A percentile compares a stretch with the other conserved stretches of the same genome.
Conservation (phyloP, 2,329 filamentous ascomycete genomes). For the Fusarium abutilonis region DNA sequence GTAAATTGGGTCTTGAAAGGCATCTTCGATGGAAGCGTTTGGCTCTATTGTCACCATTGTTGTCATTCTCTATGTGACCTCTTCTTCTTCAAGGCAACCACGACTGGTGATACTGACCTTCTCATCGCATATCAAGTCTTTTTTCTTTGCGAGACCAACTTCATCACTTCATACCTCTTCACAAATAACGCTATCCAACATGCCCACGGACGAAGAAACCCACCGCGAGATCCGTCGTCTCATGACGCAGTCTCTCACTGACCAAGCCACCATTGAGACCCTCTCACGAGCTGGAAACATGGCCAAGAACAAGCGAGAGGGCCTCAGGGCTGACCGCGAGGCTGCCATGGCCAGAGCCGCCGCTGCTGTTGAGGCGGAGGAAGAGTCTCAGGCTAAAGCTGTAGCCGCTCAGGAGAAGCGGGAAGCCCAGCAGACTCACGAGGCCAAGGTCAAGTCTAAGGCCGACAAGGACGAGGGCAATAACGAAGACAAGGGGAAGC, state of each 20-base stretch:
- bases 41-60: slow-evolving; percentile 3
- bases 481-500: neutral
- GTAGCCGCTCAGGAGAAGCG: too few species aligned
- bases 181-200: neutral
- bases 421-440: neutral
- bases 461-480: neutral
- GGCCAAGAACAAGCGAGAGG: slow-evolving; percentile 33
- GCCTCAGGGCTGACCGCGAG: neutral
- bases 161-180: neutral
- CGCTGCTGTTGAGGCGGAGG: slow-evolving; percentile 2
- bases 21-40: slow-evolving; percentile 3
- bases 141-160: neutral
- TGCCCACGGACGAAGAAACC: slow-evolving; percentile 15
- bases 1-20: neutral
- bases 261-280: slow-evolving; percentile 39
- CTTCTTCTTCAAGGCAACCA: neutral
- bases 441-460: neutral
- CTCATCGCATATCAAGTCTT: neutral
- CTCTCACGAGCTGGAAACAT: slow-evolving; percentile 29
- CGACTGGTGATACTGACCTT: neutral
- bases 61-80: slow-evolving; percentile 6
- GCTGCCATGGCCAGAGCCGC: neutral
- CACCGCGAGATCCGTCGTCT: slow-evolving; percentile 25
- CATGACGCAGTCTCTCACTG: slow-evolving; percentile 38
- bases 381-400: neutral